These are phyloP conservation scores for Pogostemon cablin DNA, from an alignment of 257 asterid genomes.

Conservation along the genomic window DNA sequence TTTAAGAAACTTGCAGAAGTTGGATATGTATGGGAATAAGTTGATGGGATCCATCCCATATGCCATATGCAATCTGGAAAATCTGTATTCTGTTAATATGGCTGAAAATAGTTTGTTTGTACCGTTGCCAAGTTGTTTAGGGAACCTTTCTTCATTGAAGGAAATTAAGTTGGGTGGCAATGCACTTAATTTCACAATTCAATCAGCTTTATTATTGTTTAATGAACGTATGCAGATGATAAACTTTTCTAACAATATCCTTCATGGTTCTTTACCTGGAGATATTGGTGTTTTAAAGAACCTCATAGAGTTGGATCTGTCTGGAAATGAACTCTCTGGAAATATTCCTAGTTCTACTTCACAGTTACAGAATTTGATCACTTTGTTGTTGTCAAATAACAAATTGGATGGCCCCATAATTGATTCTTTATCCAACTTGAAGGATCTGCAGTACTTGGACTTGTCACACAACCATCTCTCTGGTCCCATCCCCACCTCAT, in stretches of 20 bases:
- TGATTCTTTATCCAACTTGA: no score
- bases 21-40: neutral
- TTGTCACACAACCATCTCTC: no score
- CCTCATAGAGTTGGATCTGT: neutral
- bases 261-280: neutral
- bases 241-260: neutral
- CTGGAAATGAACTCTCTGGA: no score
- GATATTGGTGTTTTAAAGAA: neutral
- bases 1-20: neutral
- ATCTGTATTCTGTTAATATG: neutral
- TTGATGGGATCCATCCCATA: neutral
- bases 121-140: neutral
- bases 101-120: neutral
- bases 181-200: neutral
- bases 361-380: no score
- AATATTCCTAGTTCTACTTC: no score
- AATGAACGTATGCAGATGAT: neutral
- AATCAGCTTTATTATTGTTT: neutral
- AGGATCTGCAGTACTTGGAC: no score
- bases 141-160: neutral
- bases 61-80: neutral
- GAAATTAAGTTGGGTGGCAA: neutral
- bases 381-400: no score
- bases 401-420: no score
- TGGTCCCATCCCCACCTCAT: no score